These are phyloP conservation scores for Falciphora oryzae DNA, from an alignment of 2,329 filamentous ascomycete species.

Conservation along the genomic window DNA sequence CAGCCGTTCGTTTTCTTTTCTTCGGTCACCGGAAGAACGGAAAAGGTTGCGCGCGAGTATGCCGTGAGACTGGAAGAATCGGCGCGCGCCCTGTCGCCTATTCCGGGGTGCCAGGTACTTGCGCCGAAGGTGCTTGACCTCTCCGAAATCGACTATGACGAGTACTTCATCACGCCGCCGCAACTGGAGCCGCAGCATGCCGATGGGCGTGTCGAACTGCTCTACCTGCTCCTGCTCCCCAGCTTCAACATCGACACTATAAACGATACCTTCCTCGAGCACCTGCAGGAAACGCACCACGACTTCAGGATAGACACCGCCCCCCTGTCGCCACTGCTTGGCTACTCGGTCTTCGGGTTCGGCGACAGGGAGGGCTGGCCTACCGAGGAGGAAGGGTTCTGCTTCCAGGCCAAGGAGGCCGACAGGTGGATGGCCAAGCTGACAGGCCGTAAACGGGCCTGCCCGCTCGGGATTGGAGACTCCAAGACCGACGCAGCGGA, in stretches of 20 bases:
- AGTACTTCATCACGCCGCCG: conserved; percentile 78
- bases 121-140: conserved; percentile 68
- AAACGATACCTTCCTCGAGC: conserved; percentile 79
- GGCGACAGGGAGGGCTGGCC: conserved; percentile 91
- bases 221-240: conserved; percentile 82
- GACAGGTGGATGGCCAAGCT: conserved; percentile 98
- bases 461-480: conserved; percentile 83
- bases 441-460: conserved; percentile 79
- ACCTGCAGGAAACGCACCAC: conserved; percentile 87
- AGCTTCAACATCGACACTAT: conserved; percentile 96
- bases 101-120: conserved; percentile 34
- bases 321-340: conserved; percentile 67
- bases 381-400: conserved; percentile 84
- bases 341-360: conserved; percentile 91
- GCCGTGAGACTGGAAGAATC: conserved; percentile 46
- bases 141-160: conserved; percentile 84
- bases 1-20: conserved; percentile 84
- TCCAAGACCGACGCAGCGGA: conserved; percentile 65
- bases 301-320: conserved; percentile 95
- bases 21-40: conserved; percentile 78
- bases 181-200: conserved; percentile 38
- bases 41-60: conserved; percentile 63
- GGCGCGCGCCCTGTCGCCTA: conserved; percentile 41
- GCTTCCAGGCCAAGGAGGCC: conserved; percentile 82
- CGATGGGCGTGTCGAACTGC: conserved; percentile 45